Evolutionary conservation across 2,329 filamentous ascomycete species (phyloP), one percentile per base, ranked within the genome.

Genomic region (Fusarium setosum): DNA sequence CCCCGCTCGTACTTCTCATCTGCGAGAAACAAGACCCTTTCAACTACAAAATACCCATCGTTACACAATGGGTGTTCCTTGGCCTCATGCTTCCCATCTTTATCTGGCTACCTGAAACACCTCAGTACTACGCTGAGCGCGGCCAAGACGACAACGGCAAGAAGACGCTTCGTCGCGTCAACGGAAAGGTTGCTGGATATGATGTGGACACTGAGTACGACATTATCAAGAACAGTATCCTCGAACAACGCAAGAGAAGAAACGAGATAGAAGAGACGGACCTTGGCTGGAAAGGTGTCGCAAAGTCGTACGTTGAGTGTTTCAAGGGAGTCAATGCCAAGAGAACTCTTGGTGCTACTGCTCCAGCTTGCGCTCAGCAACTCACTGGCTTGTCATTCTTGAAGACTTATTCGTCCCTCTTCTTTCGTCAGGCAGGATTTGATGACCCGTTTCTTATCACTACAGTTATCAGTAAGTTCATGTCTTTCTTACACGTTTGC

Each of bases 61-160:
- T 64, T 13, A 63, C 48, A 3, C 61, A 63, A 23, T 63, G 56
- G 56, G 61, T 44, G 1, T 61, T 63, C 37, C 32, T 63, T 8
- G 61, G 51, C 9, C 32, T 63, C 31, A 63, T 63, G 57, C 20
- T 63, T 11, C 61, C 61, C 1, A 57, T 63, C 12, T 63, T 61
- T n/a, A 21, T 63, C n/a, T 63, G 57, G 57, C 42, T 63, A 0
- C 61, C 61, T 1, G 61, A 63, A 15, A 56, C 61, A n/a, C 56
- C 61, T 2, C 41, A 48, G 12, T 64, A 61, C 35, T 64, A 58
- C 15, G 61, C 58, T 4, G 58, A 57, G 17, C 31, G 53, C 6
- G 58, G 40, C 21, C 32, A 45, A 17, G 52, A 61, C 10, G 58
- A 64, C 0, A 18, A 52, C 5, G 61, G 61, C 1, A 61, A 52